phyloP scores from a whole-genome alignment of 73 alveolate genomes.

The Symbiodinium natans region DNA sequence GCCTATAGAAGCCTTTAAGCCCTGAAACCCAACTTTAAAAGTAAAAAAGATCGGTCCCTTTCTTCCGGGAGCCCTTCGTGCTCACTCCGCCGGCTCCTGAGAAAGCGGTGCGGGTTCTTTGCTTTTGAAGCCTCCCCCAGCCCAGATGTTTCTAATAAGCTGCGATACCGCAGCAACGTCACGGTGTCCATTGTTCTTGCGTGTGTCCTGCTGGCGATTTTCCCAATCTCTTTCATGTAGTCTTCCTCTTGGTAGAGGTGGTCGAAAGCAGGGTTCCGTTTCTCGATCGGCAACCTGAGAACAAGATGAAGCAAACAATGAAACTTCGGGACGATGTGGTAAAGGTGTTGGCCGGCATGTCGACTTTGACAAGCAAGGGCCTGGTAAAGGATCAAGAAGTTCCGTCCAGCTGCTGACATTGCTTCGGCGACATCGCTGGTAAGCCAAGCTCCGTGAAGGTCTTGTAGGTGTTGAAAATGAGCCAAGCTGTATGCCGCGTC shows the following conservation, averaged over 20 bases:
- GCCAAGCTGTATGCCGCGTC: background rate
- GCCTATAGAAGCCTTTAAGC: too few relatives aligned
- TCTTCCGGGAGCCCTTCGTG: too few relatives aligned
- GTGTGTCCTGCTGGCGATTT: background rate
- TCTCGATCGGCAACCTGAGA: background rate
- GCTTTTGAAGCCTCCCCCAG: background rate
- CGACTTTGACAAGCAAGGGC: background rate
- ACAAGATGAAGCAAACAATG: background rate
- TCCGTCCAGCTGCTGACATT: background rate
- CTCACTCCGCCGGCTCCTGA: too few relatives aligned
- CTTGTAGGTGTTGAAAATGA: conserved; percentile 15
- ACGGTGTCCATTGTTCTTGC: conserved; percentile 23
- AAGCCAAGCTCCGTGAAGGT: conserved; percentile 27
- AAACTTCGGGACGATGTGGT: conserved; percentile 32
- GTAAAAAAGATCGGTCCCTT: too few relatives aligned
- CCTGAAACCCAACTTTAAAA: too few relatives aligned
- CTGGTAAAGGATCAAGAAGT: conserved; percentile 13
- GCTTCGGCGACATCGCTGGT: background rate
- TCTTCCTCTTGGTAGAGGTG: conserved; percentile 49
- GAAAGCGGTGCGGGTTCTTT: background rate
- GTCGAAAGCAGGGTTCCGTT: conserved; percentile 24
- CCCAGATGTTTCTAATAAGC: background rate
- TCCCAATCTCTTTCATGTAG: conserved; percentile 17
- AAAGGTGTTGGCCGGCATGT: background rate
- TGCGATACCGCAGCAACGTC: conserved; percentile 9